These are phyloP conservation scores for Exserohilum rostratum DNA, from an alignment of 2,329 filamentous ascomycete genomes.

Conservation along the genomic window DNA sequence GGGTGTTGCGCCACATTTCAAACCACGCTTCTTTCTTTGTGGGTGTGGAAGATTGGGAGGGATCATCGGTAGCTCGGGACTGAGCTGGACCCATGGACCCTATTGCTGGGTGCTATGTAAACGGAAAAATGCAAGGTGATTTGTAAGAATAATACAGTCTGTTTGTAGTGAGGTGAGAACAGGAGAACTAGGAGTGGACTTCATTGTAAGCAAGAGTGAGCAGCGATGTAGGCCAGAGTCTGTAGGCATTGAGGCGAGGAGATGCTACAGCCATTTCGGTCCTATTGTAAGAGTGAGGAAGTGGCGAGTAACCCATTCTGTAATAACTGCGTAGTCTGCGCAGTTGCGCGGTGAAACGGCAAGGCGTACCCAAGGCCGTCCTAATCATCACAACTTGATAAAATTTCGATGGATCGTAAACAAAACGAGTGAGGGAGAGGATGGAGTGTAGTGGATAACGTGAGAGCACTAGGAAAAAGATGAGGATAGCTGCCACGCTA, in stretches of 20 bases:
- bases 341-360: conserved; percentile 19
- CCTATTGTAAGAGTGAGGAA: conserved; percentile 7
- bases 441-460: too few species aligned
- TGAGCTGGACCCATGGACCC: conserved; percentile 15
- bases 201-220: too few species aligned
- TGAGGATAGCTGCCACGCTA: too few species aligned
- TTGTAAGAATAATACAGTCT: neutral
- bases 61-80: neutral
- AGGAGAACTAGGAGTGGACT: too few species aligned
- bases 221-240: neutral
- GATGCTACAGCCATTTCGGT: neutral
- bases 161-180: neutral
- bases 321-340: conserved; percentile 16
- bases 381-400: neutral
- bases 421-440: too few species aligned
- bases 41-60: neutral
- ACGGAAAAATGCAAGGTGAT: neutral
- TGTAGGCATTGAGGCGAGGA: neutral
- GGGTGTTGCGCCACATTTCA: conserved; percentile 16
- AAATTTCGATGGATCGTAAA: too few species aligned
- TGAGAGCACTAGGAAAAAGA: too few species aligned
- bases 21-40: conserved; percentile 8
- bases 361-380: neutral
- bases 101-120: neutral
- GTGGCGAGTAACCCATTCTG: conserved; percentile 3